Percentiles rank a stretch among this genome's conserved stretches.
phyloP scores from a whole-genome alignment of 1,284 basidiomycete genomes.

The Malassezia caprae region DNA sequence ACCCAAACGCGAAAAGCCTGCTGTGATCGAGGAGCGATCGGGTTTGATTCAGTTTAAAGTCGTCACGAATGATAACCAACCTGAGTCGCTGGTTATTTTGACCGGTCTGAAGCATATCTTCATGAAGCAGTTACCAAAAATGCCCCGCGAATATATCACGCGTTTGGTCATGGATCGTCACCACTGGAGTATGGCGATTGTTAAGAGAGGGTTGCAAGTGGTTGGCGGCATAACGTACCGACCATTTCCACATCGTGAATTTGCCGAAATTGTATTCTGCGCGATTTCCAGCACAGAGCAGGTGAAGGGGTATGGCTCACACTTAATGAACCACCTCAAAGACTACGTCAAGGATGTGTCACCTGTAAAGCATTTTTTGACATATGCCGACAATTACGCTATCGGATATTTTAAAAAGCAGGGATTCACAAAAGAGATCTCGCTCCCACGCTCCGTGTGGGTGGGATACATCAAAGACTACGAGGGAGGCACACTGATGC shows the following conservation, averaged over 20 bases:
- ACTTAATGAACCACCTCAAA: slow-evolving; percentile 99
- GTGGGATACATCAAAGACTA: slow-evolving; percentile 99
- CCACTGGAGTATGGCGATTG: slow-evolving; percentile 83
- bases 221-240: slow-evolving; percentile 97
- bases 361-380: slow-evolving; percentile 83
- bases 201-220: slow-evolving; percentile 87
- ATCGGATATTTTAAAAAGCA: slow-evolving; percentile 99
- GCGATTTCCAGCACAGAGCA: slow-evolving; percentile 93
- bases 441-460: slow-evolving; percentile 79
- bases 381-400: slow-evolving; percentile 97
- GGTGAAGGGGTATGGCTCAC: slow-evolving; percentile 95
- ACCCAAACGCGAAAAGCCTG: slow-evolving; percentile 52
- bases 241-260: slow-evolving; percentile 85
- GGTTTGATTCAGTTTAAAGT: slow-evolving; percentile 76
- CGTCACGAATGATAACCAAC: slow-evolving; percentile 71
- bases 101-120: slow-evolving; percentile 93
- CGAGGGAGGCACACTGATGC: slow-evolving; percentile 99
- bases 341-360: slow-evolving; percentile 73
- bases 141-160: slow-evolving; percentile 98
- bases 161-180: slow-evolving; percentile 86
- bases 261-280: slow-evolving; percentile 98
- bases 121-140: slow-evolving; percentile 93
- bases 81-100: slow-evolving; percentile 63
- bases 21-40: slow-evolving; percentile 68
- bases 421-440: slow-evolving; percentile 87